These are phyloP conservation scores for Neonectria magnoliae DNA, from an alignment of 2,329 filamentous ascomycete genomes.

Conservation along the genomic window DNA sequence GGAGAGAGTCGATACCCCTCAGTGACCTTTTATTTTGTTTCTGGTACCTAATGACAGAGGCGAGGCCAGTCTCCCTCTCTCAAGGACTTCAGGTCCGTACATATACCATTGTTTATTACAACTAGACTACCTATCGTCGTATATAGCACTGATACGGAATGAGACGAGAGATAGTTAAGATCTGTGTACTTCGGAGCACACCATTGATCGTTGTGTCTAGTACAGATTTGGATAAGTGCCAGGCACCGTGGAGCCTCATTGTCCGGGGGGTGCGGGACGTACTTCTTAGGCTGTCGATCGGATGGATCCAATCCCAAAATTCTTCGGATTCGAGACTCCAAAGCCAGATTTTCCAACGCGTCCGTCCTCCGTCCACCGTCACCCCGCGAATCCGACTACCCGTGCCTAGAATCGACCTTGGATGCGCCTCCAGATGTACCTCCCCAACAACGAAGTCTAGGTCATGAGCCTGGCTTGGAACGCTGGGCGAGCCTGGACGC, in stretches of 20 bases:
- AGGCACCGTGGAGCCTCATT: slow-evolving; percentile 6
- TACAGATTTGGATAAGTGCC: not conserved
- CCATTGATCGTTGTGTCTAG: not conserved
- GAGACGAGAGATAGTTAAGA: not conserved
- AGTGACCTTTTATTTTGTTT: slow-evolving; percentile 40
- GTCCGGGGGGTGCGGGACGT: not conserved
- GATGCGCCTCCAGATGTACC: slow-evolving; percentile 37
- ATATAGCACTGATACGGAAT: not conserved
- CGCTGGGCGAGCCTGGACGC: slow-evolving; percentile 51
- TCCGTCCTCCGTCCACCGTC: not conserved
- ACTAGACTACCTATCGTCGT: not conserved
- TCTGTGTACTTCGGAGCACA: not conserved
- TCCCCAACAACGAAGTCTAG: slow-evolving; percentile 31
- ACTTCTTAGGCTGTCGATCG: not conserved
- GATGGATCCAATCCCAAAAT: not conserved
- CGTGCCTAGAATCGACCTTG: slow-evolving; percentile 6
- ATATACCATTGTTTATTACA: slow-evolving; percentile 3
- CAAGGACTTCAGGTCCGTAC: slow-evolving; percentile 9
- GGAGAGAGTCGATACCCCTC: slow-evolving; percentile 42
- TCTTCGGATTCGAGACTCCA: not conserved
- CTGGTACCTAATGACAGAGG: slow-evolving; percentile 22
- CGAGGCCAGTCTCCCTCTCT: not conserved
- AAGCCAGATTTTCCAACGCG: not conserved
- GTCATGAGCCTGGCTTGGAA: slow-evolving; percentile 51
- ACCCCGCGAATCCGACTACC: not conserved